Evolutionary conservation across 805 yeast genomes (phyloP).

Genomic region (Nakazawaea ambrosiae): DNA sequence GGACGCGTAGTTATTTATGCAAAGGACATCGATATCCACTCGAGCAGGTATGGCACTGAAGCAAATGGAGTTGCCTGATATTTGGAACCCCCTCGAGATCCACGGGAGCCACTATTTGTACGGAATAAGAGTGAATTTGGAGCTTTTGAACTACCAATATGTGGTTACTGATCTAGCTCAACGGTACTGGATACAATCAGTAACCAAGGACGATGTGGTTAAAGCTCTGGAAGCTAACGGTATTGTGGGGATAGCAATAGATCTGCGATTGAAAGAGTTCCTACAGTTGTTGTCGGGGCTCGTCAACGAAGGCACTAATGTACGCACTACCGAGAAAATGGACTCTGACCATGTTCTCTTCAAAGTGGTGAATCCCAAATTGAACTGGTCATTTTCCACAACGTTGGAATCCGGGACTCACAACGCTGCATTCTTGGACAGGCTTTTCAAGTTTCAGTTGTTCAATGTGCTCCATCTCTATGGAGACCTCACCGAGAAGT

Average conservation of each 20-base stretch:
- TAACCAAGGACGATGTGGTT: neutral
- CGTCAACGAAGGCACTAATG: too few relatives aligned
- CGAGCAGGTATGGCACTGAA: too few relatives aligned
- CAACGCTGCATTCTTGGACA: neutral
- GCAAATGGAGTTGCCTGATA: neutral
- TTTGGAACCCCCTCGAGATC: neutral
- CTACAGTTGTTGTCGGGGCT: too few relatives aligned
- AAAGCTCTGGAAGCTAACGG: neutral
- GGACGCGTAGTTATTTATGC: too few relatives aligned
- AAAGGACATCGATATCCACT: too few relatives aligned
- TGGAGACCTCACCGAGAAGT: neutral
- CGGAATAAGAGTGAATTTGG: neutral
- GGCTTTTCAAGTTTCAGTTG: conserved; percentile 1
- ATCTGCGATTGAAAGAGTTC: too few relatives aligned
- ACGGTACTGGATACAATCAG: conserved; percentile 3
- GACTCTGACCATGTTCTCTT: too few relatives aligned
- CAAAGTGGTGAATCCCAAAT: too few relatives aligned
- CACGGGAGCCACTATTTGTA: neutral
- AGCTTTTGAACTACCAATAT: neutral
- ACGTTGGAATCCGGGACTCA: neutral
- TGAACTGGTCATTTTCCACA: conserved; percentile 2
- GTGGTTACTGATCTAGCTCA: conserved; percentile 1
- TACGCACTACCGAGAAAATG: too few relatives aligned
- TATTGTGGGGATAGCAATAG: neutral
- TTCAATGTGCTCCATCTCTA: conserved; percentile 4